Percentiles rank a stretch among this genome's conserved stretches.
These are phyloP conservation scores for Kluyveromyces wickerhamii DNA, from an alignment of 805 yeast genomes.

Conservation along the genomic window DNA sequence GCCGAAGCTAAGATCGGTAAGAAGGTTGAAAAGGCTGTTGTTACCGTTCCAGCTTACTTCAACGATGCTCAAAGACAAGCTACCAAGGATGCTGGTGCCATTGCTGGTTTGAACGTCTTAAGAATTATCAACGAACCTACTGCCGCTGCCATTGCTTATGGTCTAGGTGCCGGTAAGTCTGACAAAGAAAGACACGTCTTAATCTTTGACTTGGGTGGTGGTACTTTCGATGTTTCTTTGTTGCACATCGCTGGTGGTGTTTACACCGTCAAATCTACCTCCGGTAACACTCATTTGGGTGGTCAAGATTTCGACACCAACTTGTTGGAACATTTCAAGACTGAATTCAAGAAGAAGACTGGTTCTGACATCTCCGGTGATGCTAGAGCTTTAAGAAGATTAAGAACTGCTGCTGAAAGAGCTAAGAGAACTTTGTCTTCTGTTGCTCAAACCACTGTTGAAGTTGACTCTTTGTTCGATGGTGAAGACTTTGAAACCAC, in stretches of 20 bases:
- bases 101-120: slow-evolving; percentile 70
- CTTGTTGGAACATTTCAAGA: slow-evolving; percentile 86
- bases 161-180: slow-evolving; percentile 85
- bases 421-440: slow-evolving; percentile 98
- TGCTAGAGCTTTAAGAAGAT: slow-evolving; percentile 95
- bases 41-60: slow-evolving; percentile 75
- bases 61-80: slow-evolving; percentile 78
- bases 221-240: slow-evolving; percentile 95
- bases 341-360: slow-evolving; percentile 93
- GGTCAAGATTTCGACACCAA: slow-evolving; percentile 99
- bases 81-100: slow-evolving; percentile 76
- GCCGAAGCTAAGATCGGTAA: slow-evolving; percentile 72
- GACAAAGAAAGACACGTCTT: slow-evolving; percentile 80
- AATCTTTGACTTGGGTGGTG: slow-evolving; percentile 97
- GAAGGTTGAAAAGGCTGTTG: slow-evolving; percentile 65
- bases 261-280: slow-evolving; percentile 94
- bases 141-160: slow-evolving; percentile 98
- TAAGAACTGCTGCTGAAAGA: slow-evolving; percentile 98
- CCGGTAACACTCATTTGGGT: slow-evolving; percentile 99
- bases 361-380: slow-evolving; percentile 84
- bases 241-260: slow-evolving; percentile 93
- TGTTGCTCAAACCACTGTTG: slow-evolving; percentile 91
- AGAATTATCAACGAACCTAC: slow-evolving; percentile 79
- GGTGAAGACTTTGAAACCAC: slow-evolving; percentile 94
- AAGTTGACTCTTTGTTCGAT: slow-evolving; percentile 88